Evolutionary conservation across 73 alveolate genomes (phyloP).

Genomic region (Stentor roeselii): DNA sequence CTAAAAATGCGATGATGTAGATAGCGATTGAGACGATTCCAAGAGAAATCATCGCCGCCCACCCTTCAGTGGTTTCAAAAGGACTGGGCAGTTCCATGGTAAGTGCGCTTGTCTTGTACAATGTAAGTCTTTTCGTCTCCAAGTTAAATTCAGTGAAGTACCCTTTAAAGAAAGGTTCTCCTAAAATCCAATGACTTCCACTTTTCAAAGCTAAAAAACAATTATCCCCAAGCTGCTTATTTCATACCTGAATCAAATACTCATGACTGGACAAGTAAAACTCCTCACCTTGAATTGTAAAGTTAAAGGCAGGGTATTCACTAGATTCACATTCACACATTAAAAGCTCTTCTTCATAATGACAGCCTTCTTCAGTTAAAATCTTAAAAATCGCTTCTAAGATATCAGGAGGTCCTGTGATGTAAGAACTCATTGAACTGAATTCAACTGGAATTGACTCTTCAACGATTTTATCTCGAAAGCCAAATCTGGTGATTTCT

Average conservation of each 20-base stretch:
- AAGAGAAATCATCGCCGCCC: neutral
- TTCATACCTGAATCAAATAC: neutral
- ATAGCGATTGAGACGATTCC: neutral
- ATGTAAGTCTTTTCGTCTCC: neutral
- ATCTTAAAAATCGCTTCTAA: neutral
- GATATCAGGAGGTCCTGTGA: neutral
- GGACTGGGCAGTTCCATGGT: neutral
- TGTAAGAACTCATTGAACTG: neutral
- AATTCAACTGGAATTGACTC: neutral
- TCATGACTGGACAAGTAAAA: neutral
- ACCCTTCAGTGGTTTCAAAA: constrained; percentile 1
- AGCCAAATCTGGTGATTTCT: neutral
- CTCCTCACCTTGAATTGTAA: neutral
- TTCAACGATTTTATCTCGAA: neutral
- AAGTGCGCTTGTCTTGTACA: neutral
- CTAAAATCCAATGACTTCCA: neutral
- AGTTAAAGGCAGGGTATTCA: neutral
- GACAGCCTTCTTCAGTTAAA: neutral
- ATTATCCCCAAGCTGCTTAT: neutral
- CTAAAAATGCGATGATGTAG: neutral
- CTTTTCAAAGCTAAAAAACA: neutral
- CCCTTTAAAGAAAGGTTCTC: neutral
- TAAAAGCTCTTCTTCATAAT: neutral
- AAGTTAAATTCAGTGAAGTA: neutral
- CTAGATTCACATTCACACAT: neutral